Base-by-base conservation (phyloP, 2,329 filamentous ascomycete genomes). In the Botrytis paeoniae region DNA sequence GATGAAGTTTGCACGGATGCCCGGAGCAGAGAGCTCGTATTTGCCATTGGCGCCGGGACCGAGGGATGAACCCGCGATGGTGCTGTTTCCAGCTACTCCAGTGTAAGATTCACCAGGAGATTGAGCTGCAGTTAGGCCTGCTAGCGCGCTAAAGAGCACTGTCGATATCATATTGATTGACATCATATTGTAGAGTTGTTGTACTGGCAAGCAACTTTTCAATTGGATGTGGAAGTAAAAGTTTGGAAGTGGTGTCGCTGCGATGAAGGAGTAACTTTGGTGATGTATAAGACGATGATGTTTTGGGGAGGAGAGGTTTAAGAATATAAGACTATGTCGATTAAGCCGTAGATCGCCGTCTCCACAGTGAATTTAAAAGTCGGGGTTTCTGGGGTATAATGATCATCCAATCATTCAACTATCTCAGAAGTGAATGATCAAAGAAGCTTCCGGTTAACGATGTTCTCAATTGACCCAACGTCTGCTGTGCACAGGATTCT, bases 1-100 rank as follows among this genome's bases (percentile, higher is more conserved):
- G 63, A 94, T 90, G 81, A 94, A 94, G 64, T 86, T 84, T 14
- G 89, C 91, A 69, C 89, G 84, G 77, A 94, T 91, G 73, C 88
- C 89, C 69, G 89, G 85, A 75, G 90, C 89, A 73, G 86, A 84
- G 81, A 94, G 89, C 84, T 89, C 91, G 84, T 93, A 94, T 82
- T 94, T 93, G 75, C 89, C 89, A 76, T 90, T 82, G 76, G 83
- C 81, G 79, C 91, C 88, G 0, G 89, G 86, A 1, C 76, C 76
- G 25, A 39, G 65, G 3, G 71, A 32, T 5, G 66, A 70, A 29
- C 77, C 78, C 3, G 78, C 77, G 35, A 79, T 73, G 14, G 77
- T 80, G 10, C 39, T 61, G 48, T 79, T 79, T 22, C 76, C 78
- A 4, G 75, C 78, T 18, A 76, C 76, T n/a, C 78, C 78, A 12